These are phyloP conservation scores for Boechera retrofracta DNA, from an alignment of 345 rosid genomes.

Conservation along the genomic window DNA sequence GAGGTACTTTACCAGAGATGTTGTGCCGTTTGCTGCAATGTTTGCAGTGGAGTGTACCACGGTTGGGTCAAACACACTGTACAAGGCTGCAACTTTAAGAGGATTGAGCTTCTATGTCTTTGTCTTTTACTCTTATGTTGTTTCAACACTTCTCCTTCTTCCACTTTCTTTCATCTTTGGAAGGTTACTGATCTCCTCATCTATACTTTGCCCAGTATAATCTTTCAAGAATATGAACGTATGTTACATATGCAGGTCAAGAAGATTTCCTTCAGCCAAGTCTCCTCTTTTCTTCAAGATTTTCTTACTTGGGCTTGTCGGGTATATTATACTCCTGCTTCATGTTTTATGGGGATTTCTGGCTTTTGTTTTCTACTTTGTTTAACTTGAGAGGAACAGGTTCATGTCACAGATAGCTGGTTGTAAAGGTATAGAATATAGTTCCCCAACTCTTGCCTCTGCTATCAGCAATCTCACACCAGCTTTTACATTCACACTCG, in stretches of 20 bases:
- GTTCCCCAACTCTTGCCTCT: constrained; percentile 39
- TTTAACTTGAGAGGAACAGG: constrained; percentile 28
- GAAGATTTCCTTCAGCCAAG: constrained; percentile 33
- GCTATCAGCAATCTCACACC: constrained; percentile 43
- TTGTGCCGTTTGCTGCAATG: constrained; percentile 48
- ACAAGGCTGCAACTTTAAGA: constrained; percentile 47
- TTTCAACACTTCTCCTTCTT: constrained; percentile 41
- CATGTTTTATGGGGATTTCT: background rate
- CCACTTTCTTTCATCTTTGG: constrained; percentile 27
- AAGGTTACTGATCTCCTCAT: constrained; percentile 37
- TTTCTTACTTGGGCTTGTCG: constrained; percentile 35
- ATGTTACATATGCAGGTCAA: background rate
- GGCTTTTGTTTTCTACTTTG: background rate
- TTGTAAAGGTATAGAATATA: constrained; percentile 39
- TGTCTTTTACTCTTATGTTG: constrained; percentile 39
- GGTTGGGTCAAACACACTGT: constrained; percentile 46
- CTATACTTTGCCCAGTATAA: background rate
- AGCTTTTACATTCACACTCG: constrained; percentile 39
- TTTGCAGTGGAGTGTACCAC: constrained; percentile 32
- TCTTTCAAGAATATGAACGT: background rate
- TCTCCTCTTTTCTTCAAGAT: constrained; percentile 42
- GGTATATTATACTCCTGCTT: constrained; percentile 4
- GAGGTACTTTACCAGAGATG: constrained; percentile 17
- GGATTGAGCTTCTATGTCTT: constrained; percentile 52
- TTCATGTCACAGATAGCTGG: constrained; percentile 34